Evolutionary conservation across 2,329 filamentous ascomycete genomes (phyloP), one percentile per base, ranked within the genome.

Genomic region (Aspergillus tanneri): DNA sequence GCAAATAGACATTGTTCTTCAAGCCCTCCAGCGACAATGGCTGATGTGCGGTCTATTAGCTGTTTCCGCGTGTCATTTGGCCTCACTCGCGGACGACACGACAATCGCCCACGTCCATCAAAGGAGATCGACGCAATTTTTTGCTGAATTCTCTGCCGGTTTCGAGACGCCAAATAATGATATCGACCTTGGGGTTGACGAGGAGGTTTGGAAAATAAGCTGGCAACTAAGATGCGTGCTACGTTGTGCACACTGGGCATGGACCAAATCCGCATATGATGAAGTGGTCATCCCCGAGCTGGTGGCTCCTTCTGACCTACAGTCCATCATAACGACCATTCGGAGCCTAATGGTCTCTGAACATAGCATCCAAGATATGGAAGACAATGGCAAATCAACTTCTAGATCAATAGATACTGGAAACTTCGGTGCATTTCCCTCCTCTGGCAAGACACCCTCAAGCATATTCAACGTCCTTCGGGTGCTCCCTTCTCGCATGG

Each of bases 21-120:
- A 34, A 12, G 48, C 48, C 2, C 48, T 50, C 1, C 27, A 19
- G 2, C 11, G 12, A 4, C 14, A 22, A 14, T 47, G 25, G 25
- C 27, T 50, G 10, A 50, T 50, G 48, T 50, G 24, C 4, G 48
- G 48, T 10, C 11, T 47, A 11, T 7, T 50, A 11, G 38, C 48
- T 2, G 4, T 50, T 16, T 38, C 43, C 14, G 48, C 48, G 11
- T 39, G 27, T 19, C 48, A 50, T 5, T 14, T 47, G 16, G 39
- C 43, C 16, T 9, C 39, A 7, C 14, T 32, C 4, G 4, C 4
- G 5, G 38, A 35, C 5, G 16, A 39, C 8, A 1, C 21, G 5
- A 8, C 21, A 4, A 16, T 2, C 2, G 11, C 14, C 4, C 24
- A 40, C 2, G 10, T 3, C 4, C 48, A 50, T n/a, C 35, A 16